phyloP scores from a whole-genome alignment of 2,329 filamentous ascomycete species.

The Phyllosticta citrichinensis region DNA sequence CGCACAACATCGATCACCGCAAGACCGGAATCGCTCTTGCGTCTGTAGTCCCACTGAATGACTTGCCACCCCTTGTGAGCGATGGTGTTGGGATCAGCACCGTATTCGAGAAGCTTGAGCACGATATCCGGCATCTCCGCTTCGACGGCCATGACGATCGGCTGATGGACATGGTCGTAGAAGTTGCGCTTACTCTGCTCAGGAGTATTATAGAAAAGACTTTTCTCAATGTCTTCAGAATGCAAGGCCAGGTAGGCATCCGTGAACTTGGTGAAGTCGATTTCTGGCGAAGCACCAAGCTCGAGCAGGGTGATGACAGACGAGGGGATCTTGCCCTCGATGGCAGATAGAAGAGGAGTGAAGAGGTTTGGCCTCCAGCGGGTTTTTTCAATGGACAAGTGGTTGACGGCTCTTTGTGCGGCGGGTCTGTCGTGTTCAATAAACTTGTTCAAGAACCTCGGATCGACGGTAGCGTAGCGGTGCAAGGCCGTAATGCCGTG shows the following conservation, averaged over 20 bases:
- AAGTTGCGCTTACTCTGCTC: conserved; percentile 45
- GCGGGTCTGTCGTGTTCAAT: conserved; percentile 49
- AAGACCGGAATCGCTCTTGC: conserved; percentile 33
- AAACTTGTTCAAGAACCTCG: conserved; percentile 31
- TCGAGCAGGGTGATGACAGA: conserved; percentile 53
- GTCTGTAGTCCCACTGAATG: conserved; percentile 23
- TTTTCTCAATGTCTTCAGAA: conserved; percentile 24
- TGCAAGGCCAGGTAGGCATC: conserved; percentile 41
- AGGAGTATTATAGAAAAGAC: neutral
- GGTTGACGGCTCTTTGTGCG: conserved; percentile 55
- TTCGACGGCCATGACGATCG: conserved; percentile 52
- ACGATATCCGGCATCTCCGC: conserved; percentile 43
- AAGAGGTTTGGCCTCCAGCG: conserved; percentile 27
- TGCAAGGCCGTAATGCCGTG: conserved; percentile 57
- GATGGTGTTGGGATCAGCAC: conserved; percentile 56
- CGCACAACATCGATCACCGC: conserved; percentile 51
- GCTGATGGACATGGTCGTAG: conserved; percentile 46
- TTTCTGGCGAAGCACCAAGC: conserved; percentile 48
- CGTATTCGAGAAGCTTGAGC: conserved; percentile 49
- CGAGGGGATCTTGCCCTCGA: conserved; percentile 42
- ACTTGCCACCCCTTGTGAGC: conserved; percentile 28
- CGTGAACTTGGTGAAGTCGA: conserved; percentile 56
- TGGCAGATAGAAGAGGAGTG: conserved; percentile 50
- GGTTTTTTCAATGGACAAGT: conserved; percentile 40
- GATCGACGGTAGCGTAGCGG: conserved; percentile 42